These are phyloP conservation scores for Fusarium multiceps DNA, from an alignment of 2,329 filamentous ascomycete species.

Conservation along the genomic window DNA sequence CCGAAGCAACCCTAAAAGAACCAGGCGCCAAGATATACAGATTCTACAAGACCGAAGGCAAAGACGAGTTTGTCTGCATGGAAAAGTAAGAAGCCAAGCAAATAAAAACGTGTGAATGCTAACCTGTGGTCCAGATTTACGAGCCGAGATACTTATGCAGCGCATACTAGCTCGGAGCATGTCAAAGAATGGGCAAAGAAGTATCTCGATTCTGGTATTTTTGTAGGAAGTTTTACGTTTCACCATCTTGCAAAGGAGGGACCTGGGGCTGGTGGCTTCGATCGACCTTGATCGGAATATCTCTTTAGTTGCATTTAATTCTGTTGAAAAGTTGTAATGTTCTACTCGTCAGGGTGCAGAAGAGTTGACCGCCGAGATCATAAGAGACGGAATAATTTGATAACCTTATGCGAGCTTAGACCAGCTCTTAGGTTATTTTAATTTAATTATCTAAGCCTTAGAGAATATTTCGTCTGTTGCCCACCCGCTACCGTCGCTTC, in stretches of 20 bases:
- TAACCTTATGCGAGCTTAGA: neutral
- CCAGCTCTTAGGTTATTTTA: neutral
- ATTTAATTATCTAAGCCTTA: neutral
- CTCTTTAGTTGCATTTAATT: neutral
- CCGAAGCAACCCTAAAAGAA: slow-evolving; percentile 7
- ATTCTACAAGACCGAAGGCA: slow-evolving; percentile 14
- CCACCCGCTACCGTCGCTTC: neutral
- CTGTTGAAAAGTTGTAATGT: no score
- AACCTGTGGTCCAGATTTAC: neutral
- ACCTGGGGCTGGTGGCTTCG: slow-evolving; percentile 13
- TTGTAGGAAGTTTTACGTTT: slow-evolving; percentile 11
- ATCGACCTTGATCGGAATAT: neutral
- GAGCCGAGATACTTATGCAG: slow-evolving; percentile 5
- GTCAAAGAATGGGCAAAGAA: slow-evolving; percentile 18
- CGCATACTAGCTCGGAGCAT: slow-evolving; percentile 12
- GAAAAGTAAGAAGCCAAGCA: neutral
- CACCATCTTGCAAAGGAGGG: slow-evolving; percentile 8
- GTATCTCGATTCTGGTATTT: slow-evolving; percentile 14
- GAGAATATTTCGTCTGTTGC: neutral
- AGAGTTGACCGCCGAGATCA: no score
- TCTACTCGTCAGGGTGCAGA: no score
- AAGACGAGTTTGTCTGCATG: slow-evolving; percentile 14
- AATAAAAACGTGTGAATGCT: neutral
- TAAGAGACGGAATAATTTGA: no score
- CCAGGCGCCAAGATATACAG: slow-evolving; percentile 16